These are phyloP conservation scores for Aspergillus chevalieri DNA, from an alignment of 2,329 filamentous ascomycete genomes.

Conservation along the genomic window DNA sequence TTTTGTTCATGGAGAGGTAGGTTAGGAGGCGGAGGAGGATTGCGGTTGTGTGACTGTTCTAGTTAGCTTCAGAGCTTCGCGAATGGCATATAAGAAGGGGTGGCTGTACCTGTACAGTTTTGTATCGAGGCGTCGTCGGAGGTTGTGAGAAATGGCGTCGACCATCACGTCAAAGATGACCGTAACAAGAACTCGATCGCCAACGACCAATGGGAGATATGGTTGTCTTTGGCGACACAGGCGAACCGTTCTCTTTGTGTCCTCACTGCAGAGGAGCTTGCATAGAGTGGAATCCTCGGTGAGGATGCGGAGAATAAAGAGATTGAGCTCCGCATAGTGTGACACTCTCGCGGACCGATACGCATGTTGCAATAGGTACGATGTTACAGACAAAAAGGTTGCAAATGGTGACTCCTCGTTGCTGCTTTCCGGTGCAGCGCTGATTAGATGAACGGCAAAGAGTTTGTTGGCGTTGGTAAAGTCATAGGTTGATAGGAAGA, in stretches of 20 bases:
- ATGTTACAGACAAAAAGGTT: constrained; percentile 78
- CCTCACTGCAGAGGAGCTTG: constrained; percentile 76
- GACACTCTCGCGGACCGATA: constrained; percentile 73
- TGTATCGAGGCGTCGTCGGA: constrained; percentile 76
- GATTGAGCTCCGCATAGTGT: constrained; percentile 75
- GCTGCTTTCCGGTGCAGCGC: constrained; percentile 53
- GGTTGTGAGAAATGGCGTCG: constrained; percentile 89
- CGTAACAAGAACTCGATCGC: constrained; percentile 67
- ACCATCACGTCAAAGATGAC: constrained; percentile 79
- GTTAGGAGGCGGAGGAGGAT: constrained; percentile 78
- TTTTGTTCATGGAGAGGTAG: constrained; percentile 74
- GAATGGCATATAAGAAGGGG: neutral
- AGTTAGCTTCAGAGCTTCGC: constrained; percentile 1
- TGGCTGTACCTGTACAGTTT: constrained; percentile 62
- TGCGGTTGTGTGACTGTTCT: constrained; percentile 60
- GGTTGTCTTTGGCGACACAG: constrained; percentile 86
- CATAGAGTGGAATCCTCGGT: constrained; percentile 78
- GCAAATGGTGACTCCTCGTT: constrained; percentile 68
- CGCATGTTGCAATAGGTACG: constrained; percentile 89
- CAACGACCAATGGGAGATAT: constrained; percentile 67
- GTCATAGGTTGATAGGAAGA: constrained; percentile 82
- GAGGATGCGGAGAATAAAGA: constrained; percentile 78
- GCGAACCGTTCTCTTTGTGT: constrained; percentile 66
- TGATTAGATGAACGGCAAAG: constrained; percentile 80
- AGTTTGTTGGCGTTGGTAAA: constrained; percentile 92